Percentiles rank a stretch among this genome's conserved stretches.
Evolutionary conservation across 2,329 filamentous ascomycete species (phyloP).

Genomic region (Epichloe hybrida): DNA sequence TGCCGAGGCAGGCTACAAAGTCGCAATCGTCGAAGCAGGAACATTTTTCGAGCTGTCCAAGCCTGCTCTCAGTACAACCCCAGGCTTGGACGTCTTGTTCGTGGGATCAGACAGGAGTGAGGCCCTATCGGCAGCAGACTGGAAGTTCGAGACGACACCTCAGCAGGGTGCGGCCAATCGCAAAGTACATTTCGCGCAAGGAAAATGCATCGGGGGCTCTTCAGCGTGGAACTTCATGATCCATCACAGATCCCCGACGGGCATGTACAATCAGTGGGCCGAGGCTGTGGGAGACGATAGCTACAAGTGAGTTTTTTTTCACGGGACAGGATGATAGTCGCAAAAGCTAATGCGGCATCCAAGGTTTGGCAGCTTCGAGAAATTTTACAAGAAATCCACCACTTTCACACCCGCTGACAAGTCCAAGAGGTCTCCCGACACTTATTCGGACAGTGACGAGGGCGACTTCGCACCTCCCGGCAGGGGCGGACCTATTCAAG

Average conservation of each 20-base stretch:
- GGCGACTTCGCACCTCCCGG: not conserved
- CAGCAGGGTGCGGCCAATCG: conserved; percentile 11
- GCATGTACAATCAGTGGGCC: conserved; percentile 11
- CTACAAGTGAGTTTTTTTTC: too few species aligned
- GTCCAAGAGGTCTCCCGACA: conserved; percentile 8
- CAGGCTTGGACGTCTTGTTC: conserved; percentile 11
- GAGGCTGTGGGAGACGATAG: too few species aligned
- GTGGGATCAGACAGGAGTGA: conserved; percentile 11
- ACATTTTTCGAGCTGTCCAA: conserved; percentile 19
- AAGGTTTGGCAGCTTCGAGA: conserved; percentile 11
- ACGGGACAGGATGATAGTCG: not conserved
- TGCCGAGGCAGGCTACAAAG: conserved; percentile 16
- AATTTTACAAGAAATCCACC: conserved; percentile 14
- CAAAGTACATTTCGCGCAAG: conserved; percentile 22
- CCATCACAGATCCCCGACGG: conserved; percentile 18
- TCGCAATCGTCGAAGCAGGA: conserved; percentile 27
- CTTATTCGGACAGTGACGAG: too few species aligned
- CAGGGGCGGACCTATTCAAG: conserved; percentile 12
- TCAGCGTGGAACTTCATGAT: conserved; percentile 24
- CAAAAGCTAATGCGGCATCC: not conserved
- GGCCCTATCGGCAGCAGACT: conserved; percentile 11
- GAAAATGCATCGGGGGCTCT: conserved; percentile 25
- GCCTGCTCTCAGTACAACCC: conserved; percentile 13
- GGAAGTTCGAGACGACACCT: conserved; percentile 18
- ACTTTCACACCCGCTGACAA: conserved; percentile 15